These are phyloP conservation scores for Ophiostoma perfectum DNA, from an alignment of 2,329 filamentous ascomycete genomes.

Conservation along the genomic window DNA sequence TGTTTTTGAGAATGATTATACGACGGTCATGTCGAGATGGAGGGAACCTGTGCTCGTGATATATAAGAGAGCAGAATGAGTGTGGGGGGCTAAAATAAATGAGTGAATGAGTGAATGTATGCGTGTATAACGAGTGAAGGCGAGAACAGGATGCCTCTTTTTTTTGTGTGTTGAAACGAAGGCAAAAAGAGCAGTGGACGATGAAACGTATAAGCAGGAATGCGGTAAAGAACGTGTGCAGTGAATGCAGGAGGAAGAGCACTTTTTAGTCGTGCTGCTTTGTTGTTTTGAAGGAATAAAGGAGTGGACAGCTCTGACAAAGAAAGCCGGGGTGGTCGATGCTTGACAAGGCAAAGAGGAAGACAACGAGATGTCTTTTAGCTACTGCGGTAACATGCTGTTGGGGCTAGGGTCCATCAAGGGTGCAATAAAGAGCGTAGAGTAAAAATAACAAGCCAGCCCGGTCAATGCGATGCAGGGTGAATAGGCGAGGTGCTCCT, in stretches of 20 bases:
- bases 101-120: background rate
- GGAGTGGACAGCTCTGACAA: conserved; percentile 9
- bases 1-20: background rate
- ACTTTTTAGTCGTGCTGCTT: background rate
- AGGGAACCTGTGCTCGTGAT: background rate
- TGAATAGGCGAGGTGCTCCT: background rate
- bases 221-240: conserved; percentile 11
- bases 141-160: background rate
- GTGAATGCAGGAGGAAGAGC: background rate
- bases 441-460: background rate
- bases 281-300: background rate
- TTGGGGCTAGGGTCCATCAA: conserved; percentile 1
- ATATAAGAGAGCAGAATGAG: conserved; percentile 9
- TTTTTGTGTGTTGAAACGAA: background rate
- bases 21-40: conserved; percentile 4
- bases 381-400: conserved; percentile 11
- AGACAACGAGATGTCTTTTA: conserved; percentile 4
- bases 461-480: background rate
- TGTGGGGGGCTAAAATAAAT: background rate
- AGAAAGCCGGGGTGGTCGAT: conserved; percentile 8
- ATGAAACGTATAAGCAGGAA: background rate
- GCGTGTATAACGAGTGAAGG: background rate
- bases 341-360: background rate
- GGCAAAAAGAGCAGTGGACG: background rate
- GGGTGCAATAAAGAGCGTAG: background rate